Evolutionary conservation across 257 asterid species (phyloP).

Genomic region (Lavandula angustifolia): DNA sequence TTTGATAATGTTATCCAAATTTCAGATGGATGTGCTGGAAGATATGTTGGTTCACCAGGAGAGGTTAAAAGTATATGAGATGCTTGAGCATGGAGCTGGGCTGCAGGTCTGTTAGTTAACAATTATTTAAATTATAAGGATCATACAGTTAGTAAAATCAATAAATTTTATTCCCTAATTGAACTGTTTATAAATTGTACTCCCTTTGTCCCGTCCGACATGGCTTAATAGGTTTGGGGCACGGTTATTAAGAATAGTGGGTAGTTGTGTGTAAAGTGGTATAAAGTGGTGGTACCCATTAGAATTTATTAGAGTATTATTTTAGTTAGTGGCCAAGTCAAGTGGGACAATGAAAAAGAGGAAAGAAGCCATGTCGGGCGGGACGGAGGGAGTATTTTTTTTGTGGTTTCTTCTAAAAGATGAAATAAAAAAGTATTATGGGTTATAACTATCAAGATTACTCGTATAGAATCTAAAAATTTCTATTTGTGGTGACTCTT

Average conservation of each 20-base stretch:
- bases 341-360: too few species aligned
- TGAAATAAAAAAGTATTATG: too few species aligned
- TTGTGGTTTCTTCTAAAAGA: too few species aligned
- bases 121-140: not conserved
- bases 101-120: constrained; percentile 57
- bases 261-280: too few species aligned
- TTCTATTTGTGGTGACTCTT: not conserved
- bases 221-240: too few species aligned
- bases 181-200: not conserved
- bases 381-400: too few species aligned
- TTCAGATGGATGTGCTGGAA: constrained; percentile 71
- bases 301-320: too few species aligned
- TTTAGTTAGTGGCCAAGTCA: too few species aligned
- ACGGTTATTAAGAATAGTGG: too few species aligned
- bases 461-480: not conserved
- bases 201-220: too few species aligned
- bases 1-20: constrained; percentile 25
- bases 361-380: too few species aligned
- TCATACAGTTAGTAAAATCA: not conserved
- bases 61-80: constrained; percentile 61
- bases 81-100: constrained; percentile 49
- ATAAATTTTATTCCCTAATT: not conserved
- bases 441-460: not conserved
- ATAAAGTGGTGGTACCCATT: too few species aligned
- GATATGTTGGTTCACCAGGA: constrained; percentile 54